Base-by-base conservation (phyloP, 495 filamentous ascomycete genomes). In the Aspergillus baeticus region DNA sequence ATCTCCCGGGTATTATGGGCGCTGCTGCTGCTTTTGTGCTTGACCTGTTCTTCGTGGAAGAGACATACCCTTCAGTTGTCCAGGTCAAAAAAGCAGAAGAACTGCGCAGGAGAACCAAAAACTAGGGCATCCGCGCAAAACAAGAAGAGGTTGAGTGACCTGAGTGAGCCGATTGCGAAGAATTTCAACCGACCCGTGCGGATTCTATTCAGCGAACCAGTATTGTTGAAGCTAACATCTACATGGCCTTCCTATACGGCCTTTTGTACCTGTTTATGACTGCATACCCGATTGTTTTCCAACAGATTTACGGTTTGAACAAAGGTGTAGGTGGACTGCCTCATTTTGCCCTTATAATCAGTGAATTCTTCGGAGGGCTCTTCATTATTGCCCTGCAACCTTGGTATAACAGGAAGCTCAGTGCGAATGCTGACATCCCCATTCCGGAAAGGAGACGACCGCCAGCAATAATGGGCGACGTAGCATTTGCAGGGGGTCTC, bases 51-150 rank as follows among this genome's bases (percentile, higher is more conserved):
- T 91, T 92, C 74, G 76, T 96, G 26, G 55, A 83, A 58, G 91
- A 96, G 71, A 89, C 91, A 0, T 96, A 96, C 63, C 89, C 91
- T 15, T 90, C 91, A 0, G 75, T 90, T 3, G 85, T 96, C 48
- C 78, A 96, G 0, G 80, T 94, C 46, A 67, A 74, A 22, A 95
- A 96, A 70, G 92, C 91, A 5, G 68, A 80, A 1, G 85, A 92
- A 51, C 77, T 96, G 18, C 87, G 92, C 44, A 88, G 89, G 10
- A 74, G 87, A 41, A 96, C 92, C 6, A 82, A 84, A 65, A 96
- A 95, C 73, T 95, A 91, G 91, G 92, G 90, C 42, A 95, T 96
- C 59, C 91, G 96, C 72, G 89, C 91, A 43, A 95, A 92, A 66
- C 89, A 96, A 68, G 92, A 96, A 65, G 91, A 96, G 74, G 93